phyloP scores from a whole-genome alignment of 805 yeast genomes.

The Komagataella pseudopastoris region DNA sequence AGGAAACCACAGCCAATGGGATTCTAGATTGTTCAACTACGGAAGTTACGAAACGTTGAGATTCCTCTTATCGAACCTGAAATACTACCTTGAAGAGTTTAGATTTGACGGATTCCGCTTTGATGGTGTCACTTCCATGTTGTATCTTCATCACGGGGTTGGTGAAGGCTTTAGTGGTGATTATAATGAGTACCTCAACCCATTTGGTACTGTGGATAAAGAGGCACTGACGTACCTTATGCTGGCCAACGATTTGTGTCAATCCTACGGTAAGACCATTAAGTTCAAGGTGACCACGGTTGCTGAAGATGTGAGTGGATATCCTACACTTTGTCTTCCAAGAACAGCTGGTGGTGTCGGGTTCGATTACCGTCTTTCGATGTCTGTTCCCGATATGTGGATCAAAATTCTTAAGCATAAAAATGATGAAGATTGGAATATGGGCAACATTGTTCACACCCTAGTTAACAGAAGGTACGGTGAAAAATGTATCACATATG shows the following conservation, averaged over 20 bases:
- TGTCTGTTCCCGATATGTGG: conserved; percentile 99
- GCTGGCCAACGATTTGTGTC: conserved; percentile 76
- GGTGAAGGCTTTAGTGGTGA: conserved; percentile 86
- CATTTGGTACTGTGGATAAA: conserved; percentile 61
- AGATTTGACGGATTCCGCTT: conserved; percentile 91
- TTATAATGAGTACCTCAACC: conserved; percentile 79
- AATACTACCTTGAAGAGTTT: conserved; percentile 71
- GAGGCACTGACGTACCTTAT: conserved; percentile 82
- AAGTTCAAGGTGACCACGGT: conserved; percentile 42
- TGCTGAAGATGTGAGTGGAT: conserved; percentile 96
- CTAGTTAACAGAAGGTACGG: conserved; percentile 79
- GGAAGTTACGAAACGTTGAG: conserved; percentile 85
- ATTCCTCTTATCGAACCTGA: conserved; percentile 72
- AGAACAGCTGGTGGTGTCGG: conserved; percentile 77
- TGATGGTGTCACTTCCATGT: conserved; percentile 93
- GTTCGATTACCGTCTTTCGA: conserved; percentile 83
- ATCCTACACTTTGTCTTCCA: conserved; percentile 86
- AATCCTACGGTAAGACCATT: conserved; percentile 29
- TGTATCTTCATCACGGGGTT: conserved; percentile 84
- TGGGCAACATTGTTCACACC: conserved; percentile 67
- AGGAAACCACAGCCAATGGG: conserved; percentile 91
- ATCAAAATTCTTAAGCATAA: conserved; percentile 80
- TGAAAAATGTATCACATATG: conserved; percentile 82
- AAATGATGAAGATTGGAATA: conserved; percentile 83
- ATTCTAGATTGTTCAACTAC: conserved; percentile 87